Evolutionary conservation across 1,139 yeast species (phyloP), one percentile per base, ranked within the genome.

Genomic region (Pichia sp.): DNA sequence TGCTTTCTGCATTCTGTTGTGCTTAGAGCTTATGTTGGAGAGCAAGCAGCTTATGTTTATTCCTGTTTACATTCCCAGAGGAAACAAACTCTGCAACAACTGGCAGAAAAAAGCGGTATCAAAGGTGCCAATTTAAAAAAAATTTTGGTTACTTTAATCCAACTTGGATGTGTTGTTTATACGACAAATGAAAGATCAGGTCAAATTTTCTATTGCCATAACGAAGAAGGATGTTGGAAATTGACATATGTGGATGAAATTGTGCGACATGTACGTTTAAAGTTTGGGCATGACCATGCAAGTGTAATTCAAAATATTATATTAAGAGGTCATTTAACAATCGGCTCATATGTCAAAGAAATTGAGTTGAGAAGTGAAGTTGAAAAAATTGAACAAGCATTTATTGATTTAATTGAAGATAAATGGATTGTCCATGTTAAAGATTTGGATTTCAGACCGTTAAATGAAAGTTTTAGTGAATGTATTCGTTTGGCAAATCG

Each of bases 201-300:
- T 4, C 56, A 55, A 25, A 58, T 62, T 1, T 77, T 70, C 57
- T 89, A 88, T 63, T 73, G 73, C 37, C 77, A 82, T 53, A 76
- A 83, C 58, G 83, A 81, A 54, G 74, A 71, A 31, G 95, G 95
- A 6, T 68, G 83, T 28, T 71, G 81, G 56, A 66, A 77, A 47
- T 70, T 87, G 47, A 64, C 89, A 34, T 86, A 88, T 66, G 74
- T 90, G 36, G 97, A 96, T 34, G 86, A 86, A 46, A 81, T 89
- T 52, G 72, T 87, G 37, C 67, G 76, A 41, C 73, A 74, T 48
- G 75, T 85, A 39, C 73, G 57, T 28, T 42, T 74, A 48, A 73
- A 73, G 31, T 71, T 70, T 11, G 65, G 67, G 38, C 68, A 67
- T 18, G 48, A 57, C 9, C 70, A 77, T 32, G 86, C 90, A 0